Conservation (phyloP, 305 asterid species). For the Fraxinus ornus region DNA sequence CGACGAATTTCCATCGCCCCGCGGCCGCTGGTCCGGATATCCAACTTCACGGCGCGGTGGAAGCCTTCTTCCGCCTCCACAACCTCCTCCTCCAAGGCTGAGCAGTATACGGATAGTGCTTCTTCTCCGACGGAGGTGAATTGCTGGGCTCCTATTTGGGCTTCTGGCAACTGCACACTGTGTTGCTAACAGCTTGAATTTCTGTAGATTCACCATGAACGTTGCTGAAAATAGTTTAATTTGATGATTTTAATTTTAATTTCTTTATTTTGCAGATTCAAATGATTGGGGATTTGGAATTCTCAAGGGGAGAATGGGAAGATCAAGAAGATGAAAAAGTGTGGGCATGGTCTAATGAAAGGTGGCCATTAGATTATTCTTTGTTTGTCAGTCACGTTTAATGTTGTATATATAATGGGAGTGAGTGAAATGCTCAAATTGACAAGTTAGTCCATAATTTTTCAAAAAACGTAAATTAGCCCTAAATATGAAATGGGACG, state of each 20-base stretch:
- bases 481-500: background rate
- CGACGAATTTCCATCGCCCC: slow-evolving; percentile 12
- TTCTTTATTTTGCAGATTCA: background rate
- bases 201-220: slow-evolving; percentile 47
- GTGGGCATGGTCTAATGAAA: slow-evolving; percentile 11
- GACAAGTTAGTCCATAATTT: background rate
- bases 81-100: slow-evolving; percentile 19
- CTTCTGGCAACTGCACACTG: slow-evolving; percentile 54
- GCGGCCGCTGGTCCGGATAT: slow-evolving; percentile 21
- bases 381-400: background rate
- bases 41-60: slow-evolving; percentile 23
- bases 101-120: slow-evolving; percentile 48
- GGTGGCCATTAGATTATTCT: background rate
- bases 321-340: slow-evolving; percentile 8
- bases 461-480: background rate
- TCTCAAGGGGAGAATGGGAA: background rate
- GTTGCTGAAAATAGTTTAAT: background rate
- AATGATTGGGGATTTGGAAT: slow-evolving; percentile 4
- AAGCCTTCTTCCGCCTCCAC: slow-evolving; percentile 23
- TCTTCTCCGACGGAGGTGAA: slow-evolving; percentile 54
- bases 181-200: slow-evolving; percentile 50
- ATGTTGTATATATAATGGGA: background rate
- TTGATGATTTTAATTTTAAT: background rate
- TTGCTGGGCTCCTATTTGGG: slow-evolving; percentile 51
- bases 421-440: background rate